Evolutionary conservation across 139 green algal genomes (phyloP), one percentile per base, ranked within the genome.

Genomic region (Coelastrella sp.): DNA sequence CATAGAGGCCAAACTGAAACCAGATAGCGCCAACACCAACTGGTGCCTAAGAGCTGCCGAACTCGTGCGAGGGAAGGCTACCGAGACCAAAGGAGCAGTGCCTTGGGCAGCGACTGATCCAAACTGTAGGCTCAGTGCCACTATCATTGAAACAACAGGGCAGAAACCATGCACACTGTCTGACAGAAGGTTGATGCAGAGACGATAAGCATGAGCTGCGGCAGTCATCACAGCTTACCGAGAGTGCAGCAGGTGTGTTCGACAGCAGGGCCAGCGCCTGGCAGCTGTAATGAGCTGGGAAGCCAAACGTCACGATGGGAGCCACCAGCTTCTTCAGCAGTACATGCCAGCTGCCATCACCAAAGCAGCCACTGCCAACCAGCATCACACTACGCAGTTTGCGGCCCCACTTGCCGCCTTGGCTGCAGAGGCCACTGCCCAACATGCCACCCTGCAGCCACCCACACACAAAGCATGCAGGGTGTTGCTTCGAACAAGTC

Each of bases 361-460:
- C 83, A 32, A 88, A 88, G 83, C 83, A 88, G 83, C 83, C 83
- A 73, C 32, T 68, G 83, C 83, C 83, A 16, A 80, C 13, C 66
- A 88, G 80, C 7, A 54, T 75, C 4, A 86, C 80, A 61, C 59
- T 76, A 60, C 80, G 80, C 80, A 86, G 80, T 22, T 47, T 23
- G 8, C n/a, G 54, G 80, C 80, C 80, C 60, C 60, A 74, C 23
- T 75, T 86, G 80, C 80, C 80, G 8, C 20, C 80, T 60, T 86
- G 80, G 80, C 80, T 86, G 80, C 80, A 86, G 19, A 86, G 59
- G 8, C 80, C 80, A 75, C 80, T 76, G 80, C 60, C 80, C n/a
- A 86, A 66, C 80, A 86, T 86, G 60, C 80, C 80, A 23, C 80
- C 80, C 80, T 86, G 32, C 32, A 47, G 32, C 32, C 32, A 47